phyloP scores from a whole-genome alignment of 2,329 filamentous ascomycete species.

The Rutstroemia sydowiana region DNA sequence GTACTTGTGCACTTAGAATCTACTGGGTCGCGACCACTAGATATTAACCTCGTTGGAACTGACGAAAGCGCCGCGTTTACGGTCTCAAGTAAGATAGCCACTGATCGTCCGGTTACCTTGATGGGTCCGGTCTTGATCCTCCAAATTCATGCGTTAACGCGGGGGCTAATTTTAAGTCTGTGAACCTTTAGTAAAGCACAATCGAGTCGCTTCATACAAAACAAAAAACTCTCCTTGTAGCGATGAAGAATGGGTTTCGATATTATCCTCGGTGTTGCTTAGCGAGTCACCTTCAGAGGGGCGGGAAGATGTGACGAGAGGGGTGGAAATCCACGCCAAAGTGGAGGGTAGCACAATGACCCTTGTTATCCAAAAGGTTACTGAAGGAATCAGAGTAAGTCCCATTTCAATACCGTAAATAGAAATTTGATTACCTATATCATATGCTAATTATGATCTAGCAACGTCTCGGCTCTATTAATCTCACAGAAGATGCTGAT shows the following conservation, averaged over 20 bases:
- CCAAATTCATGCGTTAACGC: slow-evolving; percentile 26
- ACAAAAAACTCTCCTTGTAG: slow-evolving; percentile 47
- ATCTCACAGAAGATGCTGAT: slow-evolving; percentile 43
- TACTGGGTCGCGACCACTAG: slow-evolving; percentile 44
- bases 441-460: slow-evolving; percentile 28
- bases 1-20: slow-evolving; percentile 54
- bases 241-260: slow-evolving; percentile 58
- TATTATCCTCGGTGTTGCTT: slow-evolving; percentile 51
- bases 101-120: slow-evolving; percentile 17
- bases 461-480: slow-evolving; percentile 64
- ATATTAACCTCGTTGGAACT: slow-evolving; percentile 61
- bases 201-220: slow-evolving; percentile 44
- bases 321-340: slow-evolving; percentile 54
- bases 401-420: neutral
- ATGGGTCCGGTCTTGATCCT: slow-evolving; percentile 14
- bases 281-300: slow-evolving; percentile 34
- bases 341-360: slow-evolving; percentile 47
- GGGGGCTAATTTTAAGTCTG: slow-evolving; percentile 20
- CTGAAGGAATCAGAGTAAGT: slow-evolving; percentile 60
- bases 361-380: slow-evolving; percentile 57
- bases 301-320: slow-evolving; percentile 47
- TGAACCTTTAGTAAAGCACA: slow-evolving; percentile 45
- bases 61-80: slow-evolving; percentile 36
- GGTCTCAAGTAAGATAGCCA: slow-evolving; percentile 23
- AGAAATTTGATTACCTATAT: slow-evolving; percentile 4